Conservation (phyloP, 176 grass and related monocot species). For the Cenchrus purpureus region DNA sequence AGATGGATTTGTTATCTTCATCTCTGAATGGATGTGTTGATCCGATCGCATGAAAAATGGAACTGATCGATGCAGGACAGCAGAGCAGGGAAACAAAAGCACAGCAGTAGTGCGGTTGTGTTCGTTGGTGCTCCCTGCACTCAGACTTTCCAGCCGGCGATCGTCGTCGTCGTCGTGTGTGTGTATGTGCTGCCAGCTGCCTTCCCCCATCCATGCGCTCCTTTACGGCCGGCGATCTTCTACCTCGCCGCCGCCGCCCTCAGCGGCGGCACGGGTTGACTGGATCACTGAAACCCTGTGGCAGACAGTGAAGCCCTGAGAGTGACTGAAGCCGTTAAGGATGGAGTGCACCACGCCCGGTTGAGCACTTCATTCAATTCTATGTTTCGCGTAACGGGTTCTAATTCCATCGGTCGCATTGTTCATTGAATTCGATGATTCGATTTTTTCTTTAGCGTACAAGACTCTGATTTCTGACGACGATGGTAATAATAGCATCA, state of each 20-base stretch:
- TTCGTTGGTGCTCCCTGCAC: conserved; percentile 39
- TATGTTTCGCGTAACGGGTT: conserved; percentile 17
- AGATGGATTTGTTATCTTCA: conserved; percentile 24
- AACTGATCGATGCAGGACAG: conserved; percentile 3
- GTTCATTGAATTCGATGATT: conserved; percentile 35
- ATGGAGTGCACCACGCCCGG: background rate
- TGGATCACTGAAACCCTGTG: background rate
- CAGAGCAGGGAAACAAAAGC: background rate
- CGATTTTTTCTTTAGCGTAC: conserved; percentile 11
- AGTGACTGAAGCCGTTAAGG: conserved; percentile 18
- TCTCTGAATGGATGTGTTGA: background rate
- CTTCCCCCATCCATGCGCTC: background rate
- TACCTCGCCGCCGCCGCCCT: background rate
- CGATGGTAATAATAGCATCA: background rate
- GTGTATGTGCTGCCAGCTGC: conserved; percentile 3
- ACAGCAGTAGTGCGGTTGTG: background rate
- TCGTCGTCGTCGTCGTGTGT: background rate
- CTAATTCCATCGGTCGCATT: background rate
- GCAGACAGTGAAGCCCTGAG: background rate
- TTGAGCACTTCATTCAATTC: conserved; percentile 22
- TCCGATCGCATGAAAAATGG: conserved; percentile 4
- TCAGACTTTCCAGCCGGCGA: background rate
- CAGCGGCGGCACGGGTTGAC: background rate
- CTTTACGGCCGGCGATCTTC: background rate
- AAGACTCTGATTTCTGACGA: background rate